Base-by-base conservation (phyloP, 2,329 filamentous ascomycete genomes). In the Chaetomium globosum region DNA sequence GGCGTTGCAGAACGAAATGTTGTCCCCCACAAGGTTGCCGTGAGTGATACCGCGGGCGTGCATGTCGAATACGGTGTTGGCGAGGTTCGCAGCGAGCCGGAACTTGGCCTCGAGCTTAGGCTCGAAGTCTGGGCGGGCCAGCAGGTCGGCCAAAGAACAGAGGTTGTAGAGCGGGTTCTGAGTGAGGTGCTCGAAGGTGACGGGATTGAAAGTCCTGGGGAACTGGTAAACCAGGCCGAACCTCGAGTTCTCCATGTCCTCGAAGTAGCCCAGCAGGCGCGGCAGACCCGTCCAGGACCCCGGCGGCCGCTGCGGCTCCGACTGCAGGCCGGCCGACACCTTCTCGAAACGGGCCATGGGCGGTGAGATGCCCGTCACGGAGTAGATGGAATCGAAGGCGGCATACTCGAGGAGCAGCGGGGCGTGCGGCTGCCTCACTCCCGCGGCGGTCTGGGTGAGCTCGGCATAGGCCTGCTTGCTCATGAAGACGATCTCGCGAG, bases 141-240 rank as follows among this genome's bases (percentile, higher is more conserved):
- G 79, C 12, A 89, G 78, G 61, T 87, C 81, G 16, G 78, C 77
- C 6, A 89, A 74, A 0, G 85, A 85, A 53, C 80, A 83, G 3
- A 87, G 74, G 61, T 79, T 83, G 69, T 83, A 83, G 0, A 80
- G 73, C 0, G 83, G 79, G 33, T 80, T 81, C 59, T 82, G 80
- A 0, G 82, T 83, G 10, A 81, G 75, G 28, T 78, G 77, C 63
- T 85, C 82, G 48, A 84, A 82, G 3, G 82, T 82, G 10, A 87
- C 80, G 10, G 86, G 80, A 68, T 85, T 83, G 76, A 91, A 89
- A 9, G 83, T 80, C 1, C 84, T 81, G 1, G 90, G 90, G 33
- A 93, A 85, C 58, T 90, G 87, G 71, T 92, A 94, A 12, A 94
- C 83, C 12, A 94, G 80, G 5, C 90, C 91, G 61, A 92, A 85